These are phyloP conservation scores for Candida freyschussii DNA, from an alignment of 1,139 yeast genomes.

Conservation along the genomic window DNA sequence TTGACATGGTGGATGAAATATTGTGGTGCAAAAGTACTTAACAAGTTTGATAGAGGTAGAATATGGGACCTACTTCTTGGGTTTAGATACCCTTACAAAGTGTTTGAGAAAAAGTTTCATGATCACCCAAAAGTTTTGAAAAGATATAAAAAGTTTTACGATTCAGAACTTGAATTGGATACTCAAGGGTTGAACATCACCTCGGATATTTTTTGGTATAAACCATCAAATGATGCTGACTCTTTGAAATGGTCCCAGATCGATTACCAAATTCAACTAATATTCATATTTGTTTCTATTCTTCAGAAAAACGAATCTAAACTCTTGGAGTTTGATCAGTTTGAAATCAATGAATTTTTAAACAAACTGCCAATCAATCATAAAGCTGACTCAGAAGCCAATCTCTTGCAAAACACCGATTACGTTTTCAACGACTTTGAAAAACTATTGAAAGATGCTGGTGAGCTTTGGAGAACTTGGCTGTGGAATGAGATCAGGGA, in stretches of 20 bases:
- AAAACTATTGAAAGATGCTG: conserved; percentile 70
- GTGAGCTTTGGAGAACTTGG: conserved; percentile 88
- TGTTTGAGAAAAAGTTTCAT: conserved; percentile 10
- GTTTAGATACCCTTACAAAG: conserved; percentile 48
- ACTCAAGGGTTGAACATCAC: conserved; percentile 6
- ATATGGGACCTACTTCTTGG: conserved; percentile 87
- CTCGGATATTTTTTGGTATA: conserved; percentile 25
- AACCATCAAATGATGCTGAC: conserved; percentile 15
- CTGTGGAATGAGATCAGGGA: conserved; percentile 67
- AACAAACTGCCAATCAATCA: conserved; percentile 36
- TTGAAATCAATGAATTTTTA: conserved; percentile 78
- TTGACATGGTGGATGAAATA: conserved; percentile 92
- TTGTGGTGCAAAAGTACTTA: conserved; percentile 87
- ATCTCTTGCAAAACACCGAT: conserved; percentile 36
- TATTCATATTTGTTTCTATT: conserved; percentile 74
- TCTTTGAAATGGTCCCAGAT: conserved; percentile 46
- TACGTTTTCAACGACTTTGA: conserved; percentile 46
- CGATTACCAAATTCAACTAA: conserved; percentile 74
- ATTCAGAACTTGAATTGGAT: conserved; percentile 4
- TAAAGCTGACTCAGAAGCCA: conserved; percentile 28
- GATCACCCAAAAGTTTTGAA: conserved; percentile 28
- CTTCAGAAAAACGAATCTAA: conserved; percentile 76
- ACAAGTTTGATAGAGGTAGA: conserved; percentile 76
- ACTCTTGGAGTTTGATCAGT: conserved; percentile 80
- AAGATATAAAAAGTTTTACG: conserved; percentile 32